A percentile compares a stretch with the other conserved stretches of the same genome.
phyloP scores from a whole-genome alignment of 169 alveolate species.

The Plasmodium yoelii region DNA sequence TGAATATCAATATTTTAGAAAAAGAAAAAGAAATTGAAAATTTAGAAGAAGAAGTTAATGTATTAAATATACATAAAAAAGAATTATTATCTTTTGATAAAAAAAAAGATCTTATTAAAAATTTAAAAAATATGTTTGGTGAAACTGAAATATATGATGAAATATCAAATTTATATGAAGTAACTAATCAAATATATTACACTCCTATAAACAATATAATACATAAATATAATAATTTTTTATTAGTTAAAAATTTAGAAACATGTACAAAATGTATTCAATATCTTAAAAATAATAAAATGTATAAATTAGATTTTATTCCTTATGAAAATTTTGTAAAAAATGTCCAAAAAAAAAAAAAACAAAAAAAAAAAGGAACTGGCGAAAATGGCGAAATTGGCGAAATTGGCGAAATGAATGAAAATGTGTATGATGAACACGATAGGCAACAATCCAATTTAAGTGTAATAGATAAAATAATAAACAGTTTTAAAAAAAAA shows the following conservation, averaged over 20 bases:
- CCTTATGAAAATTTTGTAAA: conserved; percentile 76
- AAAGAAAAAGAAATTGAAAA: conserved; percentile 70
- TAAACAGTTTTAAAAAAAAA: conserved; percentile 32
- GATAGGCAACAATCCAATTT: background rate
- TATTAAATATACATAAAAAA: conserved; percentile 77
- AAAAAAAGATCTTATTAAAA: conserved; percentile 75
- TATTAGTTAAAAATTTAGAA: conserved; percentile 76
- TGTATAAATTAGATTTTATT: conserved; percentile 79
- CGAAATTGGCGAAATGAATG: background rate
- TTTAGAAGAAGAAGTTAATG: conserved; percentile 72
- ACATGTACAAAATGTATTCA: conserved; percentile 77
- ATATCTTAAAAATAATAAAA: conserved; percentile 74
- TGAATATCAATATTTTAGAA: background rate
- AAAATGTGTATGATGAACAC: background rate
- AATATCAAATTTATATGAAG: conserved; percentile 77
- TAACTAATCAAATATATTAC: conserved; percentile 77
- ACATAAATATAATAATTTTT: conserved; percentile 75
- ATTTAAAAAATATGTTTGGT: conserved; percentile 61
- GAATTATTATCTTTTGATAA: conserved; percentile 77
- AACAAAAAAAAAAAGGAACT: conserved; percentile 58
- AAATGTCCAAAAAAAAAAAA: conserved; percentile 41
- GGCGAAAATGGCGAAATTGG: background rate
- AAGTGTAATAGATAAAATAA: conserved; percentile 17
- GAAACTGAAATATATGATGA: conserved; percentile 81
- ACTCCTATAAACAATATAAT: conserved; percentile 81